Base-by-base conservation (phyloP, 2,329 filamentous ascomycete genomes). In the Botryotinia calthae region DNA sequence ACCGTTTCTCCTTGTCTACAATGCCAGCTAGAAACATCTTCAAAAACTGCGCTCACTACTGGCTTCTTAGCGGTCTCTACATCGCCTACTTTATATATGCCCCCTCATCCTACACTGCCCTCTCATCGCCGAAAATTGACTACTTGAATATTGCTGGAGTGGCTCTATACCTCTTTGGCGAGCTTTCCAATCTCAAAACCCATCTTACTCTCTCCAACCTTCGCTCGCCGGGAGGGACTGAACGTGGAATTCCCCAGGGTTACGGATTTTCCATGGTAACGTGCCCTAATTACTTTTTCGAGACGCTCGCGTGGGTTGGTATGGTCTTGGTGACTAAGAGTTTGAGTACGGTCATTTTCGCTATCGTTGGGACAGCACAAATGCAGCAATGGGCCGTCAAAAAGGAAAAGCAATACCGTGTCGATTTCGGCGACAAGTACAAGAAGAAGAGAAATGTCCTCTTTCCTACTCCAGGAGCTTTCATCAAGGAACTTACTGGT, bases 201-300 rank as follows among this genome's bases (percentile, higher is more conserved):
- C 96, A 99, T 83, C 82, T 91, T 77, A 91, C 93, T 71, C 87
- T 99, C 37, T 90, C 92, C 42, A 87, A 88, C 74, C 87, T 99
- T 75, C 91, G 96, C 68, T 91, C 90, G 72, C 86, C 89, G 0
- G 95, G 95, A 72, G 92, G 91, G 76, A 95, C 92, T 1, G 94
- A 97, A 81, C 89, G 95, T 74, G 94, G 94, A 78, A 97, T 99
- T 76, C 96, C 96, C 1, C 86, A 86, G 73, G 96, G 96, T 40
- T 89, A 95, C 73, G 93, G 95, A 44, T 98, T 98, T 83, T 86
- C 85, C 76, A 84, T 93, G 51, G 95, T 99, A 70, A 99, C 96
- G 20, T 97, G 95, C 84, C 96, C 96, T 59, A 99, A 99, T 85
- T 99, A 99, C 85, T 89, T 97, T 85, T 98, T 97, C 78, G 96